A percentile compares a stretch with the other conserved stretches of the same genome.
Conservation (phyloP, 2,329 filamentous ascomycete genomes). For the Scedosporium minutisporum region DNA sequence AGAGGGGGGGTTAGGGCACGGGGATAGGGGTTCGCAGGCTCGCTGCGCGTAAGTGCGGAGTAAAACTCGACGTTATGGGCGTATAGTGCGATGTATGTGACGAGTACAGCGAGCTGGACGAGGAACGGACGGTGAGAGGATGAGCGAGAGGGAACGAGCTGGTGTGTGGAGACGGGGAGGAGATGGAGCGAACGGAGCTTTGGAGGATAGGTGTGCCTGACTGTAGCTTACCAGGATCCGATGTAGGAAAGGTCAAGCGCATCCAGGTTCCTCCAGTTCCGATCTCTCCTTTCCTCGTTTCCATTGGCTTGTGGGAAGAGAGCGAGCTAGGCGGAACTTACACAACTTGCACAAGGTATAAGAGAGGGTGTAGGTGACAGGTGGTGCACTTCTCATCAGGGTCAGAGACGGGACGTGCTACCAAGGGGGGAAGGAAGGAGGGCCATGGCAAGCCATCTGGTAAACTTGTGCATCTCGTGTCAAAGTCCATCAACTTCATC, state of each 20-base stretch:
- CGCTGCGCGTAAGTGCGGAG: background rate
- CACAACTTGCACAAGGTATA: background rate
- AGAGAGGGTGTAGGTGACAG: background rate
- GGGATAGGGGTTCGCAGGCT: background rate
- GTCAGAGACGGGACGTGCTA: background rate
- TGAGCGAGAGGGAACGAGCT: slow-evolving; percentile 6
- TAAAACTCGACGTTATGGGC: background rate
- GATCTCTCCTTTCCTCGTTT: background rate
- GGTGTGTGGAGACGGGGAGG: background rate
- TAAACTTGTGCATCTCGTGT: background rate
- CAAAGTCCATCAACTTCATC: background rate
- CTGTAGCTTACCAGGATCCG: background rate
- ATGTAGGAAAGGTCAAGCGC: background rate
- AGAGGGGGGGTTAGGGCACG: background rate
- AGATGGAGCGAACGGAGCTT: slow-evolving; percentile 7
- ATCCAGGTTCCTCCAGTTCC: background rate
- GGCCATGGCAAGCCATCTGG: background rate
- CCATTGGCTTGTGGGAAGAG: background rate
- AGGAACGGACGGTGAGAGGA: slow-evolving; percentile 10
- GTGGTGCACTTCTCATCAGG: background rate
- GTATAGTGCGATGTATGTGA: background rate
- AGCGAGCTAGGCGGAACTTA: background rate
- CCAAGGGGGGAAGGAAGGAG: background rate
- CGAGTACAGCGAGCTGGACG: slow-evolving; percentile 11
- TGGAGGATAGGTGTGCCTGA: background rate